These are phyloP conservation scores for Usnea hakonensis DNA, from an alignment of 495 filamentous ascomycete genomes.

Conservation along the genomic window DNA sequence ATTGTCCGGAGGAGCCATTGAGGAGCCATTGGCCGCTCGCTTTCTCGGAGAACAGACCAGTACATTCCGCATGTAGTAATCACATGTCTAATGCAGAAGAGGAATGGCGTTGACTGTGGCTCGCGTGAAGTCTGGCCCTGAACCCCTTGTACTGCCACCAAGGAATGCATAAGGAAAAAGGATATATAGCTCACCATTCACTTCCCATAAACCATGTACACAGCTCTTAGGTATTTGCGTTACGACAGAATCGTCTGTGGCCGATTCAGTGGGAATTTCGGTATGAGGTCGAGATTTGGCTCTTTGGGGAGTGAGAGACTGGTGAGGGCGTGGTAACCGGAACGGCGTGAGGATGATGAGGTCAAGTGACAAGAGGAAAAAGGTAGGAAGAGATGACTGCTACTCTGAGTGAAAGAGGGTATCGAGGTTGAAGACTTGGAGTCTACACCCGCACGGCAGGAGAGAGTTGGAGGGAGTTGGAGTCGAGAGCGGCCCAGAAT, in stretches of 20 bases:
- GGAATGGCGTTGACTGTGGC: conserved; percentile 6
- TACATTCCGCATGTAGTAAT: conserved; percentile 7
- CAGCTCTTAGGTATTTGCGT: background rate
- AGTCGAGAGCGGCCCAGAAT: conserved; percentile 26
- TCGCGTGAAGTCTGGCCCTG: conserved; percentile 5
- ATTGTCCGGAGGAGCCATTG: conserved; percentile 4
- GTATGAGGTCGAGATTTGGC: background rate
- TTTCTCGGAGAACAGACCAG: background rate
- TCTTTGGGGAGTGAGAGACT: conserved; percentile 1
- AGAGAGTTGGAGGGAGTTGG: conserved; percentile 27
- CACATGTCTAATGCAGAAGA: background rate
- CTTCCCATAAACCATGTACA: conserved; percentile 4
- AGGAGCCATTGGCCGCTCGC: background rate
- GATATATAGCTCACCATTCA: conserved; percentile 15
- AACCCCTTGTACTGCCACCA: conserved; percentile 12
- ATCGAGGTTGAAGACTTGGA: conserved; percentile 9
- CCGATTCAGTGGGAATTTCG: background rate
- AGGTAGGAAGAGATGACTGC: conserved; percentile 6
- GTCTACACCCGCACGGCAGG: conserved; percentile 18
- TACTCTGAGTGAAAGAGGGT: conserved; percentile 14
- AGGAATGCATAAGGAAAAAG: conserved; percentile 16
- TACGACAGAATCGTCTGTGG: background rate
- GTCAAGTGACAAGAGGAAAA: conserved; percentile 7
- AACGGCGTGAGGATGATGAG: background rate
- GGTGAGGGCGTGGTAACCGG: conserved; percentile 4